Evolutionary conservation across 2,329 filamentous ascomycete species (phyloP).

Genomic region (Exutisphaerella laricina): DNA sequence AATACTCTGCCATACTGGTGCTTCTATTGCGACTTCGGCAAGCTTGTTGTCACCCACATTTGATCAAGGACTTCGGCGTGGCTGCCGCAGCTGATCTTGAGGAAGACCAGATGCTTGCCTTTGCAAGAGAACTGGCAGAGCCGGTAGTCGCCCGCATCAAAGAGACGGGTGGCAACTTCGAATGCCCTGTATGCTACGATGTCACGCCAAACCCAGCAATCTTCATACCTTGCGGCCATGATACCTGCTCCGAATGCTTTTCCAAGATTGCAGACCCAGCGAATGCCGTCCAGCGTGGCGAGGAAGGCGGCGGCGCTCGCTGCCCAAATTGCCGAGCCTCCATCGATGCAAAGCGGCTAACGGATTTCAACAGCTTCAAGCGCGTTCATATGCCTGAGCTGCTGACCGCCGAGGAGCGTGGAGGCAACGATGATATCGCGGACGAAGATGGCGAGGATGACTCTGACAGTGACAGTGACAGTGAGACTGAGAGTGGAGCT

Average conservation of each 20-base stretch:
- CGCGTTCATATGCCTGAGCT: slow-evolving; percentile 61
- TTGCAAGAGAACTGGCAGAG: slow-evolving; percentile 56
- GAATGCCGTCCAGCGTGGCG: slow-evolving; percentile 53
- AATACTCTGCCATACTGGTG: slow-evolving; percentile 76
- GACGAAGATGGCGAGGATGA: slow-evolving; percentile 37
- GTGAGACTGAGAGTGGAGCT: slow-evolving; percentile 51
- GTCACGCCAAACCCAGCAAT: slow-evolving; percentile 67
- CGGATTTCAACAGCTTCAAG: slow-evolving; percentile 68
- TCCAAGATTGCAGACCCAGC: slow-evolving; percentile 60
- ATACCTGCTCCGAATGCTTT: slow-evolving; percentile 72
- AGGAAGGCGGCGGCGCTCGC: slow-evolving; percentile 52
- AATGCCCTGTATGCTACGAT: slow-evolving; percentile 81
- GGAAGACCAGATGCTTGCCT: slow-evolving; percentile 53
- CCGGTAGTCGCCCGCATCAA: slow-evolving; percentile 64
- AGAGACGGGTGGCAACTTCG: slow-evolving; percentile 53
- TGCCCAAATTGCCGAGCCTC: slow-evolving; percentile 71
- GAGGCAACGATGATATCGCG: slow-evolving; percentile 32
- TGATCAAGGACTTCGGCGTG: slow-evolving; percentile 61
- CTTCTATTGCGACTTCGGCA: slow-evolving; percentile 74
- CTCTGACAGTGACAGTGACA: slow-evolving; percentile 35
- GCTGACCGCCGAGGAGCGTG: slow-evolving; percentile 33
- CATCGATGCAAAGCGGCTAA: slow-evolving; percentile 63
- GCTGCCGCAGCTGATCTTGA: slow-evolving; percentile 45
- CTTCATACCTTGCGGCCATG: slow-evolving; percentile 77
- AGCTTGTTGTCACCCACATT: slow-evolving; percentile 70